Evolutionary conservation across 2,329 filamentous ascomycete species (phyloP), one percentile per base, ranked within the genome.

Genomic region (Stemphylium vesicarium): DNA sequence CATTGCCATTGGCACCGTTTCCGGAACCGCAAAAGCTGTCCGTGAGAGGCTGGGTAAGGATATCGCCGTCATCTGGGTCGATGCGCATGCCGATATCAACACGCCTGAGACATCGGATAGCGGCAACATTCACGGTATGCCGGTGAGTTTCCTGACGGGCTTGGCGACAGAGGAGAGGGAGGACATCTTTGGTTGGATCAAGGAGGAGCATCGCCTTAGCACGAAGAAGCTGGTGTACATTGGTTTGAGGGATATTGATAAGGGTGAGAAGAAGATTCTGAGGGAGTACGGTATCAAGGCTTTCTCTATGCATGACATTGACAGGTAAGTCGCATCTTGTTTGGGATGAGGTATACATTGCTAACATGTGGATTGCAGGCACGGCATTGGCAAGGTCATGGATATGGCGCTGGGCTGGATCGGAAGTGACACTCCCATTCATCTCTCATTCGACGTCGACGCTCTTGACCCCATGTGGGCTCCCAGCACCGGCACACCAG

Each of bases 381-480:
- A 98, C 73, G 95, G 95, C 41, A 99, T 99, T 69, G 95, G 95
- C 50, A 89, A 89, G 63, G 92, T 99, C 62, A 92, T 99, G 80
- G 95, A 98, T 71, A 96, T 97, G 94, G 94, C 94, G n/a, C 84
- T 99, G 48, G 94, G 89, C 29, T 93, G 97, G 81, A 96, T 98
- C 64, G 95, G 95, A 66, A 86, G 82, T 70, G 95, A 98, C 75
- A 97, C 93, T 0, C 95, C 95, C 37, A 97, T 99, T 72, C 95
- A 99, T 77, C 85, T 99, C 56, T 96, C 92, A 33, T 98, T 99
- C 70, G 95, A 99, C 74, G 92, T 99, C 64, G 95, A 99, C 76
- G 95, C 93, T 20, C 84, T 98, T 56, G 95, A 99, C 76, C 95
- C 95, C 24, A 89, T 92, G 84, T 97, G 92, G 89, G 95, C 95